Conservation (phyloP, 176 grass and related monocot genomes). For the Oryza officinalis region DNA sequence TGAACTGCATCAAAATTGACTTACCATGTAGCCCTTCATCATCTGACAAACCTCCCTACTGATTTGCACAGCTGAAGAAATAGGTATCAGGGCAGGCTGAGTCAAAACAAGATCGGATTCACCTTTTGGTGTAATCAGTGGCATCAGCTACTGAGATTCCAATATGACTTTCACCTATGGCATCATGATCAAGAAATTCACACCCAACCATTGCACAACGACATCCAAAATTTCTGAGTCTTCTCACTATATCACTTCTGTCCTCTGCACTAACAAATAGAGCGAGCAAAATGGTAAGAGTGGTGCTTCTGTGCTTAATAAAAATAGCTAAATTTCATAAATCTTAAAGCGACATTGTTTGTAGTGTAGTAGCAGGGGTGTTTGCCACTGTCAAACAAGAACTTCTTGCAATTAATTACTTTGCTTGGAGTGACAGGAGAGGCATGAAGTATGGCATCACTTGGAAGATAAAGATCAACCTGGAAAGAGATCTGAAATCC, state of each 20-base stretch:
- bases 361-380: not conserved
- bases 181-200: slow-evolving; percentile 54
- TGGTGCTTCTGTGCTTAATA: not conserved
- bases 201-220: slow-evolving; percentile 49
- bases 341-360: not conserved
- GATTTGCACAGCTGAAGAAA: slow-evolving; percentile 47
- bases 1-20: slow-evolving; percentile 23
- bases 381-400: slow-evolving; percentile 3
- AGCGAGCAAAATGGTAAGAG: slow-evolving; percentile 27
- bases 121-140: slow-evolving; percentile 50
- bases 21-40: slow-evolving; percentile 36
- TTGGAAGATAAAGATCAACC: slow-evolving; percentile 29
- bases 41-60: slow-evolving; percentile 47
- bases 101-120: slow-evolving; percentile 61
- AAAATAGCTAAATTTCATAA: not conserved
- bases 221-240: slow-evolving; percentile 22
- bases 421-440: not conserved
- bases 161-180: slow-evolving; percentile 51
- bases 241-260: slow-evolving; percentile 41
- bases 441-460: not conserved
- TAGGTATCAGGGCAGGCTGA: slow-evolving; percentile 27
- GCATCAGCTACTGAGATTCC: slow-evolving; percentile 53
- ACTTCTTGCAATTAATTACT: slow-evolving; percentile 19
- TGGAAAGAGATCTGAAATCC: slow-evolving; percentile 45
- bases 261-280: slow-evolving; percentile 47